phyloP scores from a whole-genome alignment of 805 yeast genomes.

The Pichia phayaonensis region DNA sequence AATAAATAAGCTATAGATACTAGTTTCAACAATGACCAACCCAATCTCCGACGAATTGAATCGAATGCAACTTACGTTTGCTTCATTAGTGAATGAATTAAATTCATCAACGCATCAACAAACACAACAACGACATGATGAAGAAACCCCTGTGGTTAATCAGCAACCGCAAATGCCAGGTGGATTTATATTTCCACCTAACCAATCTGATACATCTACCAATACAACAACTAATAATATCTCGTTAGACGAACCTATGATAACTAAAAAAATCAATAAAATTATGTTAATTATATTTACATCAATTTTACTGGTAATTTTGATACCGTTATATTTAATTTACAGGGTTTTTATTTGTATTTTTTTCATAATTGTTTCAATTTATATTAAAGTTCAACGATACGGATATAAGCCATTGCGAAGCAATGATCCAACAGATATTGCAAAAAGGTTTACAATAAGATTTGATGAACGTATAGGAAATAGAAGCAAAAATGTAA shows the following conservation, averaged over 20 bases:
- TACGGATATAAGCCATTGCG: conserved; percentile 17
- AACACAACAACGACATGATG: not conserved
- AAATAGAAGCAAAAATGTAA: conserved; percentile 9
- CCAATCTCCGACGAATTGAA: conserved; percentile 1
- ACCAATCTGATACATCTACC: not conserved
- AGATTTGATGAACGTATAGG: conserved; percentile 29
- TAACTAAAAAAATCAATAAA: not conserved
- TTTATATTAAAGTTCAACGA: conserved; percentile 18
- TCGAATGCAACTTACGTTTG: not conserved
- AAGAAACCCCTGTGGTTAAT: conserved; percentile 2
- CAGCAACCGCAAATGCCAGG: conserved; percentile 10
- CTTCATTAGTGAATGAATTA: not conserved
- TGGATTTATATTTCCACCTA: not conserved
- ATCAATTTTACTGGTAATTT: conserved; percentile 8
- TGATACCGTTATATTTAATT: conserved; percentile 22
- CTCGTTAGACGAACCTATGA: not conserved
- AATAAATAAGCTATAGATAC: not conserved
- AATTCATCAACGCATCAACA: not conserved
- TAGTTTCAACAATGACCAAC: not conserved
- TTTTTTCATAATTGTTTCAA: conserved; percentile 18
- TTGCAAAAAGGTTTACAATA: conserved; percentile 27
- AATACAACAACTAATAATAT: not conserved
- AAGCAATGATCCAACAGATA: conserved; percentile 25
- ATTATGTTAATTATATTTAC: not conserved
- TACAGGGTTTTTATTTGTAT: conserved; percentile 16